Evolutionary conservation across 176 grass and related monocot genomes (phyloP), one percentile per base, ranked within the genome.

Genomic region (Paspalum notatum): DNA sequence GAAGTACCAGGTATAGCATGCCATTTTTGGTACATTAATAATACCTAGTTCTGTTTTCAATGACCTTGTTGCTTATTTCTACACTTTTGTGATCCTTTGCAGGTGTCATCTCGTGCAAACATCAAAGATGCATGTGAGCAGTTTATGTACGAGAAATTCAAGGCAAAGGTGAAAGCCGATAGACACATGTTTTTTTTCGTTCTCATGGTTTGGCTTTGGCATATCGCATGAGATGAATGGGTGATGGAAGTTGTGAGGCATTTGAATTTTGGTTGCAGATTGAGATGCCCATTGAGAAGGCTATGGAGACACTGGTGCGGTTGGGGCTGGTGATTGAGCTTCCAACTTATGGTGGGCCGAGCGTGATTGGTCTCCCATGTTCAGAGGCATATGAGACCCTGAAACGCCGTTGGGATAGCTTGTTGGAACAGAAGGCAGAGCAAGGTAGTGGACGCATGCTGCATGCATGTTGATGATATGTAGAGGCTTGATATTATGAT

Each of bases 281-380:
- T 76, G 95, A 98, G 77, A 98, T 98, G 95, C 92, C 95, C 9
- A 87, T 98, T 17, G 89, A 98, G 60, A 87, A 93, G 82, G 95
- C 90, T 66, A 83, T 93, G 84, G 86, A 95, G 43, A 98, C 95
- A 12, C 71, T 98, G 3, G 15, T 89, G 62, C 93, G 90, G 38
- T 63, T 98, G 73, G 92, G 85, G 7, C 63, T 98, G 77, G 81
- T 95, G 57, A 81, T 85, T 0, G 95, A 98, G 84, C 68, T 91
- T 57, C 67, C 80, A 14, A 72, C 74, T 2, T 56, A 95, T 26
- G 81, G 56, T 2, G 66, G 68, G 18, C 58, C 77, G 18, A 63
- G 72, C 10, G 47, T 93, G 43, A 50, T 85, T 14, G 85, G 88
- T 27, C 76, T 95, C 75, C 89, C 92, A 9, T 91, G 86, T 75